Conservation (phyloP, 331 rosid genomes). For the Pyrus hybrid region DNA sequence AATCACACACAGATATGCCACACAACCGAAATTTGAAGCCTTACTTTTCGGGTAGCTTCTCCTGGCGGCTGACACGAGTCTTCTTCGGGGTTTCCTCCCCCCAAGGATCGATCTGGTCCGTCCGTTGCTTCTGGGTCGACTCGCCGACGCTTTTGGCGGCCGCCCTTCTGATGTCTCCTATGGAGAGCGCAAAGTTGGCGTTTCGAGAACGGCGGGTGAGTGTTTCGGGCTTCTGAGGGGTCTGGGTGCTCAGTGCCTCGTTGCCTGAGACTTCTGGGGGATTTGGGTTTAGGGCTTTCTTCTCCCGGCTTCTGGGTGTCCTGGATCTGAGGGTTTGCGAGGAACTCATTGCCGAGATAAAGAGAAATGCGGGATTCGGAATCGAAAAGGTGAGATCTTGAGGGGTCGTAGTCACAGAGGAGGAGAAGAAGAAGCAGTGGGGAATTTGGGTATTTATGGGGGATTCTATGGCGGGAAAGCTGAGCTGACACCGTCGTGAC, state of each 20-base stretch:
- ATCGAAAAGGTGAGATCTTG: not conserved
- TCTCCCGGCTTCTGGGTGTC: constrained; percentile 5
- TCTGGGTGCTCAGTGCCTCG: constrained; percentile 27
- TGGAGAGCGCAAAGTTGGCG: not conserved
- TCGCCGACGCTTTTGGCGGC: constrained; percentile 19
- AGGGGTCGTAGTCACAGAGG: not conserved
- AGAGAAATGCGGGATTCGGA: not conserved
- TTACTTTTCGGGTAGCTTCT: constrained; percentile 50
- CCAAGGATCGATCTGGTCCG: not conserved
- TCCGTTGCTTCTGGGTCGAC: not conserved
- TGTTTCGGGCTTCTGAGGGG: constrained; percentile 52
- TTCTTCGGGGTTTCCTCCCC: not conserved
- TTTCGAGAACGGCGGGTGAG: not conserved
- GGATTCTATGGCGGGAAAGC: constrained; percentile 31
- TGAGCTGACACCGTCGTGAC: not conserved
- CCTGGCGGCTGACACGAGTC: not conserved
- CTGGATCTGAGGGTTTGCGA: constrained; percentile 19
- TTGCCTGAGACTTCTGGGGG: not conserved
- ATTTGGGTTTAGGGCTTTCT: constrained; percentile 1
- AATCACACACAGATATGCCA: not conserved
- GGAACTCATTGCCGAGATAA: constrained; percentile 22
- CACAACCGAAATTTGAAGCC: not conserved
- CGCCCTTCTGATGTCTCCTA: not conserved
- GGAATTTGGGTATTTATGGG: not conserved
- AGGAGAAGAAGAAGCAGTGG: not conserved